Base-by-base conservation (phyloP, 1,284 basidiomycete genomes). In the Cystobasidium pallidum region DNA sequence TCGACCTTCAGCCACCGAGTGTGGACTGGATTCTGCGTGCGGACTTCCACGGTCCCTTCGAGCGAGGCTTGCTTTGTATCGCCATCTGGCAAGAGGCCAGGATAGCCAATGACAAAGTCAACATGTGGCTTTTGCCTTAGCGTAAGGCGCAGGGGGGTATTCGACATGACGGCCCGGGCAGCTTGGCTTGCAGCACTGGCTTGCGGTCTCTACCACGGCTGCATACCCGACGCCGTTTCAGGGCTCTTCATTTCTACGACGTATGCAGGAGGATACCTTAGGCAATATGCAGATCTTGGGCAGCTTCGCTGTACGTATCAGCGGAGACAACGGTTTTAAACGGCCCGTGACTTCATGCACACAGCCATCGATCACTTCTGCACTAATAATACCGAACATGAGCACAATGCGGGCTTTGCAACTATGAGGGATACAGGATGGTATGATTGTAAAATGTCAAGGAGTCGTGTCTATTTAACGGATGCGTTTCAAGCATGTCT, bases 31-130 rank as follows among this genome's bases (percentile, higher is more conserved):
- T 41, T 55, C 19, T 49, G 47, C 26, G 51, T 55, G 13, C 63
- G 51, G 10, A 72, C 70, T 57, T 72, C 70, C 17, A 72, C 63
- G n/a, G 62, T 66, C n/a, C 70, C 70, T 19, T 51, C 54, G 21
- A 72, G 51, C 19, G 62, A 30, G 13, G 70, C 70, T 15, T 47
- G 49, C 52, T 39, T 15, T 15, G 45, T 32, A 3, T 45, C 15
- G 28, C 28, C 19, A 32, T 66, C 51, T 34, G 67, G 17, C 13
- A 70, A 24, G n/a, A 71, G 61, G 17, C 68, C 68, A 63, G 68
- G 61, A 43, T 64, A 71, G n/a, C 59, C 39, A 32, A 45, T 63
- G 34, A 63, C 68, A 55, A 61, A 71, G 68, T 64, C 68, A 21
- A 57, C 61, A 26, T 71, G 68, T 28, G 68, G 68, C 39, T 49